Evolutionary conservation across 1,284 basidiomycete species (phyloP).

Genomic region (Microbotryum scabiosae): DNA sequence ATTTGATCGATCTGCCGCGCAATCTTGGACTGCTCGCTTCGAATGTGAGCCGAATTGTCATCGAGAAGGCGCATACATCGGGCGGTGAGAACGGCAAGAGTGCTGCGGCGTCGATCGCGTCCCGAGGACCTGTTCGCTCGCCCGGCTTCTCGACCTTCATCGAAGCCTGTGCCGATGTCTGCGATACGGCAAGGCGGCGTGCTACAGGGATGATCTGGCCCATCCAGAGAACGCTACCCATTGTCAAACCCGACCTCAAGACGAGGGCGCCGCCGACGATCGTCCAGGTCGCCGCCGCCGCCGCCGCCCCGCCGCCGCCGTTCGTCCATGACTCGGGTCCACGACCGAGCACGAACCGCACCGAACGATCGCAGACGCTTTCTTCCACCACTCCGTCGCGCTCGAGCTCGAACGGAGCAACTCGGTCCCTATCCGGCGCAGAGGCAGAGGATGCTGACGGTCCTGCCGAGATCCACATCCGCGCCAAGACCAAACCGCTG

Average conservation of each 20-base stretch:
- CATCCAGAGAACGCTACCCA: slow-evolving; percentile 14
- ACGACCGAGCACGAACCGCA: too few species aligned
- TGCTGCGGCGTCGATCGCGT: slow-evolving; percentile 8
- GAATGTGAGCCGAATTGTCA: slow-evolving; percentile 11
- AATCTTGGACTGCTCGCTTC: slow-evolving; percentile 30
- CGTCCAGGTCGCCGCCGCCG: neutral
- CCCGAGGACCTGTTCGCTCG: neutral
- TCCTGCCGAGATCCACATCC: too few species aligned
- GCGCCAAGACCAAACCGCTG: too few species aligned
- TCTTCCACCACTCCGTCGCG: too few species aligned
- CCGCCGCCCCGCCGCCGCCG: too few species aligned
- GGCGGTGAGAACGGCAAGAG: slow-evolving; percentile 1
- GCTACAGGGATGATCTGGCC: slow-evolving; percentile 20
- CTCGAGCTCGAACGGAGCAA: too few species aligned
- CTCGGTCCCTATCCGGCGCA: too few species aligned
- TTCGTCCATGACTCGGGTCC: too few species aligned
- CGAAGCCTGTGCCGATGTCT: slow-evolving; percentile 17
- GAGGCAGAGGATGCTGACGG: too few species aligned
- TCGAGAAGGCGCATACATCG: slow-evolving; percentile 3
- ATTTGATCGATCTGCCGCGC: slow-evolving; percentile 34
- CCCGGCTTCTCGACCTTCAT: slow-evolving; percentile 12
- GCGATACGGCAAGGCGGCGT: slow-evolving; percentile 17
- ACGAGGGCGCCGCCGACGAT: neutral
- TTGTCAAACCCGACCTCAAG: slow-evolving; percentile 8
- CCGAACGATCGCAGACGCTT: too few species aligned